phyloP scores from a whole-genome alignment of 2,329 filamentous ascomycete species.

The Epichloe scottii region DNA sequence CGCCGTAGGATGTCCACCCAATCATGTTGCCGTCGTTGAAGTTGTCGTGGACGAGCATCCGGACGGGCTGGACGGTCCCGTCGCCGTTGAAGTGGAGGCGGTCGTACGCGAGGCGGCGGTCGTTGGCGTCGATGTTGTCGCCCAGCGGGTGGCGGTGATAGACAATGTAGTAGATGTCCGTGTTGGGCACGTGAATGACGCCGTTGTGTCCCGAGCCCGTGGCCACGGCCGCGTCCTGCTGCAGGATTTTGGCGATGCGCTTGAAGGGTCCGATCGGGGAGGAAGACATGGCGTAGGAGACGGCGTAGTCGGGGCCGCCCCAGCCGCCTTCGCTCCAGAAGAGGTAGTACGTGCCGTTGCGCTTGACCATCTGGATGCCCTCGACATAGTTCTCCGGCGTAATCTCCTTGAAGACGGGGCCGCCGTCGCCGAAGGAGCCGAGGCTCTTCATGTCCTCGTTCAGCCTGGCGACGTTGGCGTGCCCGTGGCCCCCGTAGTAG shows the following conservation, averaged over 20 bases:
- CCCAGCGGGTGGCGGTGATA: conserved; percentile 33
- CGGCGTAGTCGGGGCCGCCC: conserved; percentile 33
- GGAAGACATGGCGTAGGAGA: conserved; percentile 31
- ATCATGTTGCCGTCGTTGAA: conserved; percentile 27
- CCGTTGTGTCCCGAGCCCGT: conserved; percentile 33
- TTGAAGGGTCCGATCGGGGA: conserved; percentile 28
- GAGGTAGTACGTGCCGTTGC: conserved; percentile 31
- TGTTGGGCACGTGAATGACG: conserved; percentile 30
- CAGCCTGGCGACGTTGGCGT: conserved; percentile 28
- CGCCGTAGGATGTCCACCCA: conserved; percentile 20
- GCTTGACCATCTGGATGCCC: conserved; percentile 31
- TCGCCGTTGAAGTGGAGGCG: conserved; percentile 32
- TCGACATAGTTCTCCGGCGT: conserved; percentile 28
- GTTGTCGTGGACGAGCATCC: conserved; percentile 32
- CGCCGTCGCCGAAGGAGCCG: conserved; percentile 28
- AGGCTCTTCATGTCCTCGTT: conserved; percentile 29
- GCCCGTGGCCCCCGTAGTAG: conserved; percentile 26
- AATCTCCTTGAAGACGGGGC: conserved; percentile 28
- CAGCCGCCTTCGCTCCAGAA: conserved; percentile 36
- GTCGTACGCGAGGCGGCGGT: conserved; percentile 34
- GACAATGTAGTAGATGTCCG: conserved; percentile 34
- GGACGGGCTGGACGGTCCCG: conserved; percentile 28
- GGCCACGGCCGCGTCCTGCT: conserved; percentile 27
- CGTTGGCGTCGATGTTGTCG: conserved; percentile 29
- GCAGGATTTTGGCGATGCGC: conserved; percentile 25